These are phyloP conservation scores for Blastobotrys petasosporus DNA, from an alignment of 1,139 yeast genomes.

Conservation along the genomic window DNA sequence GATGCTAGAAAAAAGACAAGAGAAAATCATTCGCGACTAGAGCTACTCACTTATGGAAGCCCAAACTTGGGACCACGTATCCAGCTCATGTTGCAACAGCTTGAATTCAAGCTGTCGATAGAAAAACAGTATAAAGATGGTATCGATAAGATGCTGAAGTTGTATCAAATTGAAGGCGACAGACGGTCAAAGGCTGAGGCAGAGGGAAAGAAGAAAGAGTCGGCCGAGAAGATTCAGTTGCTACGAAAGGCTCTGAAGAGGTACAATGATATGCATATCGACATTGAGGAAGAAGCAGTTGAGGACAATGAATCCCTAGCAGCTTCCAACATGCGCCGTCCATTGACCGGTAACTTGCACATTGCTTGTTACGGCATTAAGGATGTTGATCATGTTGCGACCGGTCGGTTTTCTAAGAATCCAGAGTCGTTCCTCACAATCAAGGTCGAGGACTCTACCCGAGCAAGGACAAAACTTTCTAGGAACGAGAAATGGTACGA, in stretches of 20 bases:
- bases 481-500: conserved; percentile 83
- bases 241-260: conserved; percentile 78
- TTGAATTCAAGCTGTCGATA: conserved; percentile 87
- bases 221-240: conserved; percentile 77
- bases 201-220: conserved; percentile 76
- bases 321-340: conserved; percentile 60
- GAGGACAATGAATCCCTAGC: conserved; percentile 46
- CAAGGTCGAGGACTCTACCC: conserved; percentile 81
- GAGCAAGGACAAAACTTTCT: conserved; percentile 68
- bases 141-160: conserved; percentile 77
- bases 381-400: conserved; percentile 88
- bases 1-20: background rate
- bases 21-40: conserved; percentile 43
- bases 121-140: conserved; percentile 92
- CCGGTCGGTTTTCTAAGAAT: conserved; percentile 67
- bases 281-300: conserved; percentile 42
- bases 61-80: conserved; percentile 94
- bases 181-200: conserved; percentile 81
- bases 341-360: conserved; percentile 72
- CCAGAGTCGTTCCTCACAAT: conserved; percentile 76
- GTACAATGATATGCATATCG: conserved; percentile 85
- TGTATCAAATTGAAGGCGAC: conserved; percentile 89
- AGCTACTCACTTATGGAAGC: conserved; percentile 83
- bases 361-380: conserved; percentile 68
- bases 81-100: conserved; percentile 89